Conservation (phyloP, 1,284 basidiomycete genomes). For the Tilletia walkeri region DNA sequence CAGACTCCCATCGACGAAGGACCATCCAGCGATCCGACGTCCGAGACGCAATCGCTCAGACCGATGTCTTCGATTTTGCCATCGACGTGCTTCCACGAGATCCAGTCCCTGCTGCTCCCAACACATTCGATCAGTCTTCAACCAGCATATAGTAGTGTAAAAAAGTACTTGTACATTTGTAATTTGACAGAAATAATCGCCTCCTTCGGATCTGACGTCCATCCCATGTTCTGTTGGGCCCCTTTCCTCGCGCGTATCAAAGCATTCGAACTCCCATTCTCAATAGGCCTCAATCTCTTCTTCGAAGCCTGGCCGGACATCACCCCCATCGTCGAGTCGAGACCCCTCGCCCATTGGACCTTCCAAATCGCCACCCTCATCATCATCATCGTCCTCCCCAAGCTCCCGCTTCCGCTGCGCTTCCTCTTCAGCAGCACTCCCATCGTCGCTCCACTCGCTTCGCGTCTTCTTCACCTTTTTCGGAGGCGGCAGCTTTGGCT, state of each 20-base stretch:
- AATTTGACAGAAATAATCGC: too few relatives aligned
- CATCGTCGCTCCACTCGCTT: conserved; percentile 17
- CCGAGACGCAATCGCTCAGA: conserved; percentile 46
- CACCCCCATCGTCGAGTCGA: background rate
- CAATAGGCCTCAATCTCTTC: conserved; percentile 14
- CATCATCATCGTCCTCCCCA: conserved; percentile 12
- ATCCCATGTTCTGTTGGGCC: too few relatives aligned
- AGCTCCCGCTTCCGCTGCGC: conserved; percentile 6
- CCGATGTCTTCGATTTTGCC: conserved; percentile 55
- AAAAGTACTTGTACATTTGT: background rate
- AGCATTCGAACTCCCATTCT: background rate
- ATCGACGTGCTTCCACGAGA: conserved; percentile 51
- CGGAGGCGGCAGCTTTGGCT: background rate
- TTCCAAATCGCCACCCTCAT: background rate
- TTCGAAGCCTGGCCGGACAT: background rate
- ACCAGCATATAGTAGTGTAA: too few relatives aligned
- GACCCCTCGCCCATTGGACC: background rate
- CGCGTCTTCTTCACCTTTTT: conserved; percentile 18
- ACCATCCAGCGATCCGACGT: conserved; percentile 54
- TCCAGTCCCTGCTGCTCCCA: background rate
- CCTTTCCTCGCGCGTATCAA: background rate
- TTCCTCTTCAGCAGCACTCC: conserved; percentile 13
- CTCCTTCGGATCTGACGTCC: too few relatives aligned
- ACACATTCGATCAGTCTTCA: too few relatives aligned
- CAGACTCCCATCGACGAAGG: conserved; percentile 50